Evolutionary conservation across 2,329 filamentous ascomycete species (phyloP).

Genomic region (Penicillium glabrum): DNA sequence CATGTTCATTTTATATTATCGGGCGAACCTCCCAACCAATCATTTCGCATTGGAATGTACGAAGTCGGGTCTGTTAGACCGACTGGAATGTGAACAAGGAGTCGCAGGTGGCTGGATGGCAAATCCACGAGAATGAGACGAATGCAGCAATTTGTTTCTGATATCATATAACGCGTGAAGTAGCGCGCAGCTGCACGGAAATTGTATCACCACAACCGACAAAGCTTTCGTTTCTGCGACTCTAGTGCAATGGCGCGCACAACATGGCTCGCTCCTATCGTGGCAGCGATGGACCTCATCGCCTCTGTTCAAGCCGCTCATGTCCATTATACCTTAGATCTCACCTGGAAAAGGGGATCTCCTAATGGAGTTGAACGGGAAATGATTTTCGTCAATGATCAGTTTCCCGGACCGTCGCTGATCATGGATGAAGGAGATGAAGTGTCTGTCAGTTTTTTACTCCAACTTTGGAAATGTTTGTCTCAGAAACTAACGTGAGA

Average conservation of each 20-base stretch:
- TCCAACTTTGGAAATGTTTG: too few relatives aligned
- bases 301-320: slow-evolving; percentile 2
- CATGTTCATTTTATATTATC: neutral
- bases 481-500: neutral
- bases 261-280: neutral
- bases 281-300: neutral
- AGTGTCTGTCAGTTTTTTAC: slow-evolving; percentile 2
- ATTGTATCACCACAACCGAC: neutral
- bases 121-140: neutral
- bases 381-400: slow-evolving; percentile 15
- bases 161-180: neutral
- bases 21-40: neutral
- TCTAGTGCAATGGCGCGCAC: neutral
- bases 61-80: neutral
- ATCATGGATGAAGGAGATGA: slow-evolving; percentile 14
- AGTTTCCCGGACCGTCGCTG: slow-evolving; percentile 11
- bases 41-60: neutral
- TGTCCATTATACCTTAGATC: slow-evolving; percentile 3
- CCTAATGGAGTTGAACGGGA: slow-evolving; percentile 5
- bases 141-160: neutral
- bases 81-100: neutral
- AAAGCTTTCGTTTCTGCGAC: neutral
- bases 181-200: neutral
- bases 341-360: slow-evolving; percentile 4
- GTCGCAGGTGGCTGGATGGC: neutral